A percentile compares a stretch with the other conserved stretches of the same genome.
Conservation (phyloP, 2,329 filamentous ascomycete species). For the Blastomyces emzantsi region DNA sequence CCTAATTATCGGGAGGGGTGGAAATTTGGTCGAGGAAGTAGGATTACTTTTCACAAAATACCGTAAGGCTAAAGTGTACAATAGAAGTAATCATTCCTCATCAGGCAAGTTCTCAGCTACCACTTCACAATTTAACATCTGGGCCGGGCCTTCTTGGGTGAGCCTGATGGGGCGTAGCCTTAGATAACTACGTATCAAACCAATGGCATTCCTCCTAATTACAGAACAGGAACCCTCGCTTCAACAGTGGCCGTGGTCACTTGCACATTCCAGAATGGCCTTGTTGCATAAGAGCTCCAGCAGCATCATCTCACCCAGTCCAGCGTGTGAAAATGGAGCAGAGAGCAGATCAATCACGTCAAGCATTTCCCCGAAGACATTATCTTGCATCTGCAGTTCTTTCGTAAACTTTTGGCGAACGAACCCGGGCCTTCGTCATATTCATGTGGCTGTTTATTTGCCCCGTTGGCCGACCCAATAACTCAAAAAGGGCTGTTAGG, state of each 20-base stretch:
- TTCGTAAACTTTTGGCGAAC: slow-evolving; percentile 4
- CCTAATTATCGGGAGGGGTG: too few relatives aligned
- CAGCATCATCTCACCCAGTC: slow-evolving; percentile 6
- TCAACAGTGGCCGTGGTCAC: not conserved
- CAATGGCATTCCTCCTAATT: too few relatives aligned
- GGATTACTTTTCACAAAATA: not conserved
- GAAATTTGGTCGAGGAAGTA: too few relatives aligned
- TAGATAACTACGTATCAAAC: slow-evolving; percentile 9
- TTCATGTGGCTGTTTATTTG: not conserved
- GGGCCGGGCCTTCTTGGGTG: too few relatives aligned
- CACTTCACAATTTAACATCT: too few relatives aligned
- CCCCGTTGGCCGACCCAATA: not conserved
- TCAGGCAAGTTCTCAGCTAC: too few relatives aligned
- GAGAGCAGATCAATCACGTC: slow-evolving; percentile 5
- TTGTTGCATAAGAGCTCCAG: slow-evolving; percentile 7
- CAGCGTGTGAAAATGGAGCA: not conserved
- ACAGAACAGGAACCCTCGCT: too few relatives aligned
- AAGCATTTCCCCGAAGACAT: slow-evolving; percentile 9
- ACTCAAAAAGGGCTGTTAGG: too few relatives aligned
- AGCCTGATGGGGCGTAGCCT: slow-evolving; percentile 7
- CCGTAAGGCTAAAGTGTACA: too few relatives aligned
- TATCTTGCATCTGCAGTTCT: slow-evolving; percentile 6
- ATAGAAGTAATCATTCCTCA: too few relatives aligned
- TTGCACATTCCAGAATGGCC: slow-evolving; percentile 7
- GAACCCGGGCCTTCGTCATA: not conserved